Evolutionary conservation across 225 moss, liverwort and hornwort species (phyloP).

Genomic region (Takakia lepidozioides): DNA sequence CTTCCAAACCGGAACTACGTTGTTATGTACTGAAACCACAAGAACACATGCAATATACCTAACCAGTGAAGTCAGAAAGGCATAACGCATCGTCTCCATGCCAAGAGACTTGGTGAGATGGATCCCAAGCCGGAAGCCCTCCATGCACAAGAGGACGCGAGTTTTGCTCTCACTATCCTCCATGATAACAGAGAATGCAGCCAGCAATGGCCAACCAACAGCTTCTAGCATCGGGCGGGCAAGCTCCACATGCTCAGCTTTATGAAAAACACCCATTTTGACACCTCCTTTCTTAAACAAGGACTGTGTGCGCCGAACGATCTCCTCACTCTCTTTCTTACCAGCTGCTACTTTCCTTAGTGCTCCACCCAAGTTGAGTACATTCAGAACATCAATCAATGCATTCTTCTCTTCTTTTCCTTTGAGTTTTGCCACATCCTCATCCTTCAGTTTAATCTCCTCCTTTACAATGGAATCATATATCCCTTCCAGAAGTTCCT

Average conservation of each 20-base stretch:
- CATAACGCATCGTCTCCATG: slow-evolving; percentile 99
- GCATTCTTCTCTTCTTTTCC: slow-evolving; percentile 73
- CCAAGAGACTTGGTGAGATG: slow-evolving; percentile 90
- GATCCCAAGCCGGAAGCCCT: slow-evolving; percentile 93
- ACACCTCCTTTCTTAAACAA: slow-evolving; percentile 83
- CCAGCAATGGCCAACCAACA: slow-evolving; percentile 97
- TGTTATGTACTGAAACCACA: no score
- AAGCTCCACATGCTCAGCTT: slow-evolving; percentile 80
- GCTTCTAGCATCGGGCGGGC: slow-evolving; percentile 99
- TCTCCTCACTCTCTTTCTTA: slow-evolving; percentile 92
- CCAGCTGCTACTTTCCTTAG: slow-evolving; percentile 63
- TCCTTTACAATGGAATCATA: slow-evolving; percentile 89
- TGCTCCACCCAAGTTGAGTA: slow-evolving; percentile 81
- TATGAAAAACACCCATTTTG: slow-evolving; percentile 83
- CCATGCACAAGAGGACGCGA: slow-evolving; percentile 90
- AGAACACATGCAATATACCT: no score
- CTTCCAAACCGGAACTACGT: no score
- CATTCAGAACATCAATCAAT: slow-evolving; percentile 54
- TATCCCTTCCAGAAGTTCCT: slow-evolving; percentile 93
- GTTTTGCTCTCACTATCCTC: slow-evolving; percentile 97
- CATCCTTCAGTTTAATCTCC: slow-evolving; percentile 95
- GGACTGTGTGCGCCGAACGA: slow-evolving; percentile 81
- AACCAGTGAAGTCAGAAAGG: slow-evolving; percentile 92
- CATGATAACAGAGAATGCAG: slow-evolving; percentile 97
- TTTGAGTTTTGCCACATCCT: slow-evolving; percentile 49